These are phyloP conservation scores for Trichothecium sympodiale DNA, from an alignment of 2,329 filamentous ascomycete genomes.

Conservation along the genomic window DNA sequence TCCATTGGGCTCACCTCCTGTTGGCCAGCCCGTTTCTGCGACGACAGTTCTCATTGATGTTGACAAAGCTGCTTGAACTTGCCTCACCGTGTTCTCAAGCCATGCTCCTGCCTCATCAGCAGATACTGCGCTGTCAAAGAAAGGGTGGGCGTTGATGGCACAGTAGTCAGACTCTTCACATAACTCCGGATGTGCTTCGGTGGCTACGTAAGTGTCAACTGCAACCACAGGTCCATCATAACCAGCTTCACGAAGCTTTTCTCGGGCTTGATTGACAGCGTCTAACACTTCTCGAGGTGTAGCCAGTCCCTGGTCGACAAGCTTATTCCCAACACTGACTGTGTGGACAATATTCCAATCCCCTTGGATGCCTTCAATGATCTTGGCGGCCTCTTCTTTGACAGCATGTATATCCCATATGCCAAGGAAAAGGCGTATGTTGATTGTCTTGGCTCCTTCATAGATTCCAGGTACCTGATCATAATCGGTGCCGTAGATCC, in stretches of 20 bases:
- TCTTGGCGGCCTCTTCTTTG: constrained; percentile 42
- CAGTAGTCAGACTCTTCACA: constrained; percentile 68
- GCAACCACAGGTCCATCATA: constrained; percentile 66
- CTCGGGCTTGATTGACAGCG: constrained; percentile 47
- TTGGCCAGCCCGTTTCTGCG: constrained; percentile 80
- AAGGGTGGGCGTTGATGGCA: constrained; percentile 73
- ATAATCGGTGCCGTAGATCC: constrained; percentile 74
- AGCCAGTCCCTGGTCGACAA: constrained; percentile 53
- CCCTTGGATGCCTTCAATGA: constrained; percentile 46
- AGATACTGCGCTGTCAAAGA: constrained; percentile 58
- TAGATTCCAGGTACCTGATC: constrained; percentile 56
- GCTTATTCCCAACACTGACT: constrained; percentile 71
- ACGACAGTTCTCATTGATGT: constrained; percentile 54
- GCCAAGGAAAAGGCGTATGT: constrained; percentile 64
- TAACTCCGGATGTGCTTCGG: constrained; percentile 54
- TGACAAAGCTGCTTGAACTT: constrained; percentile 29
- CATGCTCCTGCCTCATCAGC: constrained; percentile 57
- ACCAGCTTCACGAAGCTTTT: constrained; percentile 46
- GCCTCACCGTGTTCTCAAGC: constrained; percentile 42
- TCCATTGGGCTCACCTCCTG: constrained; percentile 53
- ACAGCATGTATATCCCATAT: constrained; percentile 54
- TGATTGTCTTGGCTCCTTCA: constrained; percentile 49
- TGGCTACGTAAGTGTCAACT: constrained; percentile 66
- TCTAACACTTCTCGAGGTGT: constrained; percentile 41
- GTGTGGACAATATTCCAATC: constrained; percentile 63